A percentile compares a stretch with the other conserved stretches of the same genome.
Conservation (phyloP, 2,329 filamentous ascomycete species). For the Ascochyta pisi region DNA sequence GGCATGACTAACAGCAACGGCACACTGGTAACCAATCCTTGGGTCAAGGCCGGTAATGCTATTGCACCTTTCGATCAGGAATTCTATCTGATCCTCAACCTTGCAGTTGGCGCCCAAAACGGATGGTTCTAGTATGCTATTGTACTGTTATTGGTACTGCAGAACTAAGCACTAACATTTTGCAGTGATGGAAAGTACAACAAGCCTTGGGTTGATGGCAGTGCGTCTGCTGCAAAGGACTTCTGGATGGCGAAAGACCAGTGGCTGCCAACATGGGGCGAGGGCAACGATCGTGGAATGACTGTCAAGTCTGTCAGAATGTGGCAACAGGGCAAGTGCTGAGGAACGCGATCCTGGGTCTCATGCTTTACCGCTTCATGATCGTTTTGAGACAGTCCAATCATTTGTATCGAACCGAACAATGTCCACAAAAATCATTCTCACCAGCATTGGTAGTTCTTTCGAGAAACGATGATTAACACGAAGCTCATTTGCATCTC, state of each 20-base stretch:
- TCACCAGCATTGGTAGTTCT: no score
- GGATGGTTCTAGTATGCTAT: constrained; percentile 73
- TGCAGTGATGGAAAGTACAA: constrained; percentile 58
- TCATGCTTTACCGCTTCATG: no score
- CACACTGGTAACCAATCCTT: constrained; percentile 67
- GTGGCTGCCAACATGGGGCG: constrained; percentile 76
- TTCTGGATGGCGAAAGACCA: constrained; percentile 49
- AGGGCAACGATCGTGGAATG: constrained; percentile 62
- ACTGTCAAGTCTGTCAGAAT: constrained; percentile 70
- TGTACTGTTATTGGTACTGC: constrained; percentile 25
- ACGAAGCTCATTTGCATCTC: no score
- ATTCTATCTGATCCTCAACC: constrained; percentile 78
- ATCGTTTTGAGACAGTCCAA: no score
- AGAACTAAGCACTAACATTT: constrained; percentile 38
- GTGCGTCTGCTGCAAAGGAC: constrained; percentile 29
- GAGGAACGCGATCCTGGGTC: neutral
- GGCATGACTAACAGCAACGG: constrained; percentile 66
- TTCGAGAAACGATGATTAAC: no score
- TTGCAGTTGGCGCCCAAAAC: constrained; percentile 78
- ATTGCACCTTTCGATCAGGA: constrained; percentile 76
- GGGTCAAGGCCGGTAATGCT: constrained; percentile 65
- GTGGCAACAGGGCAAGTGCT: constrained; percentile 50
- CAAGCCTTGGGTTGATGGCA: constrained; percentile 71
- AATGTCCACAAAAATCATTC: no score
- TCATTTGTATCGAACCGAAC: no score